These are phyloP conservation scores for Trametes maxima DNA, from an alignment of 768 basidiomycete genomes.

Conservation along the genomic window DNA sequence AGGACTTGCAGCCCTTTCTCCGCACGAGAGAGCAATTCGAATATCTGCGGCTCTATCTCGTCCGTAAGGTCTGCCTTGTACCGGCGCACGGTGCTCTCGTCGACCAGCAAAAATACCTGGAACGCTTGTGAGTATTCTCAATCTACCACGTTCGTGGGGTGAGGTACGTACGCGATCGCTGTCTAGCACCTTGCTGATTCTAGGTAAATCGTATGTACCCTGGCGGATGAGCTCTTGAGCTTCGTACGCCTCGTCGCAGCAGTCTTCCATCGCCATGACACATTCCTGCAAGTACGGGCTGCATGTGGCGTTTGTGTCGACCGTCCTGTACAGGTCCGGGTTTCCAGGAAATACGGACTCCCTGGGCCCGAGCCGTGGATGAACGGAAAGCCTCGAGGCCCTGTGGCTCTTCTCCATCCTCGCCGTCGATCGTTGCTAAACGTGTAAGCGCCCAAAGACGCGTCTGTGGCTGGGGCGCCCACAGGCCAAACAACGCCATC, in stretches of 20 bases:
- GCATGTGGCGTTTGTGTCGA: constrained; percentile 64
- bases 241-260: constrained; percentile 67
- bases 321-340: constrained; percentile 58
- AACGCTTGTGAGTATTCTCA: background rate
- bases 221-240: constrained; percentile 62
- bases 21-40: constrained; percentile 70
- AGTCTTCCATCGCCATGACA: constrained; percentile 77
- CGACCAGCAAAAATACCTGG: constrained; percentile 75
- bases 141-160: background rate
- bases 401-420: constrained; percentile 27
- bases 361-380: constrained; percentile 42
- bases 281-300: constrained; percentile 76
- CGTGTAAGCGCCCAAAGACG: constrained; percentile 12
- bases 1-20: constrained; percentile 67
- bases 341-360: constrained; percentile 76
- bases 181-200: constrained; percentile 68
- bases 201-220: constrained; percentile 70
- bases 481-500: constrained; percentile 18
- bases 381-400: constrained; percentile 54
- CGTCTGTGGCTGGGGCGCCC: constrained; percentile 30
- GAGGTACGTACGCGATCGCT: constrained; percentile 61
- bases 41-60: constrained; percentile 81
- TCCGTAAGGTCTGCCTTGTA: constrained; percentile 78
- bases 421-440: background rate
- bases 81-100: constrained; percentile 68